phyloP scores from a whole-genome alignment of 495 filamentous ascomycete species.

The Penicillium robsamsonii region DNA sequence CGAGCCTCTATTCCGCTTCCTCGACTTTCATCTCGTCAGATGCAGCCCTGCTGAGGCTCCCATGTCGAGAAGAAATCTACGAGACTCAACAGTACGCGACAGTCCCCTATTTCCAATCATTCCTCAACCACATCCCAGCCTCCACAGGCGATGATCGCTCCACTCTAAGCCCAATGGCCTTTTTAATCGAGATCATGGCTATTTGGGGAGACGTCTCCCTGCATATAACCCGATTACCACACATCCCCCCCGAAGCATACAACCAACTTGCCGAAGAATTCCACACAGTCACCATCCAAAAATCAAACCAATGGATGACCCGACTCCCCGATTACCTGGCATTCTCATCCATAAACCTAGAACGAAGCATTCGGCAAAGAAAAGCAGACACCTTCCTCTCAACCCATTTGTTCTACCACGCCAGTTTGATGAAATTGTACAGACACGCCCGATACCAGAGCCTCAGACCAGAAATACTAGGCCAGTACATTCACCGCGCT shows the following conservation, averaged over 20 bases:
- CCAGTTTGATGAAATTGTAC: conserved; percentile 59
- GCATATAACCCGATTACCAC: conserved; percentile 52
- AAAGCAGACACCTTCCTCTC: conserved; percentile 54
- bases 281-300: conserved; percentile 45
- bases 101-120: conserved; percentile 57
- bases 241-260: conserved; percentile 47
- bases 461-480: conserved; percentile 29
- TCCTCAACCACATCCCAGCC: conserved; percentile 32
- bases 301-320: conserved; percentile 50
- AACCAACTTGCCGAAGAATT: conserved; percentile 47
- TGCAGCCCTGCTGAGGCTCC: conserved; percentile 61
- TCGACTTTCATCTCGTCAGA: conserved; percentile 45
- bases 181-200: conserved; percentile 56
- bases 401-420: conserved; percentile 62
- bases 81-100: conserved; percentile 52
- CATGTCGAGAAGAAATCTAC: conserved; percentile 56
- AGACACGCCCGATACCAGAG: conserved; percentile 51
- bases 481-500: conserved; percentile 39
- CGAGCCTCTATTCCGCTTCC: conserved; percentile 51
- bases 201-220: conserved; percentile 65
- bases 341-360: conserved; percentile 53
- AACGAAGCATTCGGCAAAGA: conserved; percentile 43
- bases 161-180: conserved; percentile 54
- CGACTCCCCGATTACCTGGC: conserved; percentile 43
- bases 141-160: conserved; percentile 33